Evolutionary conservation across 257 asterid species (phyloP).

Genomic region (Salvia miltiorrhiza): DNA sequence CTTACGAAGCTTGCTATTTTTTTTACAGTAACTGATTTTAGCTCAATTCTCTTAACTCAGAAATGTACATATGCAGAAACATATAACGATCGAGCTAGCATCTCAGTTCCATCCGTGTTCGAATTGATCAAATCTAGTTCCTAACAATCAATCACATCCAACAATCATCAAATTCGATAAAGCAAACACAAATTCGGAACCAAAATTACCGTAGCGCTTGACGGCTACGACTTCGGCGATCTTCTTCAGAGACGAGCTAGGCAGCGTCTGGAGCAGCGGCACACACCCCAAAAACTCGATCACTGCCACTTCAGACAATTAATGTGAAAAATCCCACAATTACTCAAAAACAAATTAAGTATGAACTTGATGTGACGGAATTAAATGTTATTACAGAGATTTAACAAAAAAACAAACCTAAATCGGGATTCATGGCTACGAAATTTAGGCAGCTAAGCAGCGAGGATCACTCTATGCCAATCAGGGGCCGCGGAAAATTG

Average conservation of each 20-base stretch:
- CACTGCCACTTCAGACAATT: constrained; percentile 38
- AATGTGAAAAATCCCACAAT: background rate
- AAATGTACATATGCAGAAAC: background rate
- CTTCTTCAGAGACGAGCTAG: constrained; percentile 66
- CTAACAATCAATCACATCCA: background rate
- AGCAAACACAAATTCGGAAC: background rate
- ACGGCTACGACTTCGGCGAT: constrained; percentile 65
- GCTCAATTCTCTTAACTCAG: background rate
- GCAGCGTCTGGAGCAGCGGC: constrained; percentile 88
- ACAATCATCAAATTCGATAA: background rate
- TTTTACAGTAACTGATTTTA: background rate
- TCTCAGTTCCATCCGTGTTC: background rate
- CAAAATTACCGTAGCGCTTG: constrained; percentile 52
- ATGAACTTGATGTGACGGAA: background rate
- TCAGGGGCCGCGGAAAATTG: background rate
- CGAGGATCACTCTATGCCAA: background rate
- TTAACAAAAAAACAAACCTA: constrained; percentile 13
- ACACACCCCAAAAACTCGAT: constrained; percentile 87
- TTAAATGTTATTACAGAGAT: background rate
- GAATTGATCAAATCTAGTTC: background rate
- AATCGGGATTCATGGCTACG: constrained; percentile 26
- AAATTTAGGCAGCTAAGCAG: background rate
- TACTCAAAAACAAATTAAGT: background rate
- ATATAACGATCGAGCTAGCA: background rate
- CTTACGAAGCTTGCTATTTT: background rate